phyloP scores from a whole-genome alignment of 2,329 filamentous ascomycete species.

The Fusarium metavorans region DNA sequence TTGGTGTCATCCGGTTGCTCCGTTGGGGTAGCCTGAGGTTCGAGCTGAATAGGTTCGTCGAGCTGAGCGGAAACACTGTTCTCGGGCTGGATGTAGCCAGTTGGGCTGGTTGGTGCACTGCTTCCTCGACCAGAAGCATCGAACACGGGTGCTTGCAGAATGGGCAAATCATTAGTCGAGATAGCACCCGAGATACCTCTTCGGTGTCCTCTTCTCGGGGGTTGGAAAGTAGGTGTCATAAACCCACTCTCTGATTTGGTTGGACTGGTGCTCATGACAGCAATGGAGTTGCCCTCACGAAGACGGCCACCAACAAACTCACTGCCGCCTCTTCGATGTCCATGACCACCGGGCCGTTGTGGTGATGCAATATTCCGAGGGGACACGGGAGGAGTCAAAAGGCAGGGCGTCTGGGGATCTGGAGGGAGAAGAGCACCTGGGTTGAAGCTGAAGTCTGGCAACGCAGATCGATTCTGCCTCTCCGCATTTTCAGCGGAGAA shows the following conservation, averaged over 20 bases:
- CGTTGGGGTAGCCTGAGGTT: constrained; percentile 1
- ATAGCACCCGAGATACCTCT: constrained; percentile 79
- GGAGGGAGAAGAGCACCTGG: constrained; percentile 62
- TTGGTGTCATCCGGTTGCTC: constrained; percentile 9
- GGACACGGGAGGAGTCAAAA: constrained; percentile 68
- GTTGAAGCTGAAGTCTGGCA: constrained; percentile 70
- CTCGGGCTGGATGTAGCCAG: constrained; percentile 53
- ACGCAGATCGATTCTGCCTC: constrained; percentile 48
- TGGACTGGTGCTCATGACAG: constrained; percentile 75
- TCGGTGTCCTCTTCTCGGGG: constrained; percentile 75
- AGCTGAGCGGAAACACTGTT: constrained; percentile 38
- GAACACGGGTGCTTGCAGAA: constrained; percentile 69
- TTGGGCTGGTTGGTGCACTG: constrained; percentile 74
- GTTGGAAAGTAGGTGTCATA: constrained; percentile 66
- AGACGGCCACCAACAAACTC: constrained; percentile 86
- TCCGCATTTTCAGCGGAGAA: constrained; percentile 47
- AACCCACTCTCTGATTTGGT: constrained; percentile 73
- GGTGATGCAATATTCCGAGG: constrained; percentile 67
- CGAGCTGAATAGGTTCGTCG: constrained; percentile 5
- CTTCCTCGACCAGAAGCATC: constrained; percentile 65
- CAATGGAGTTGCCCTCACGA: constrained; percentile 68
- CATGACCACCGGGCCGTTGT: constrained; percentile 71
- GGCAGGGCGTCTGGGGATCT: constrained; percentile 49
- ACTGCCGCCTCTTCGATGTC: constrained; percentile 84
- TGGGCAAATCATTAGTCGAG: constrained; percentile 84